Percentiles rank a stretch among this genome's conserved stretches.
Conservation (phyloP, 768 basidiomycete genomes). For the Asterophora parasitica region DNA sequence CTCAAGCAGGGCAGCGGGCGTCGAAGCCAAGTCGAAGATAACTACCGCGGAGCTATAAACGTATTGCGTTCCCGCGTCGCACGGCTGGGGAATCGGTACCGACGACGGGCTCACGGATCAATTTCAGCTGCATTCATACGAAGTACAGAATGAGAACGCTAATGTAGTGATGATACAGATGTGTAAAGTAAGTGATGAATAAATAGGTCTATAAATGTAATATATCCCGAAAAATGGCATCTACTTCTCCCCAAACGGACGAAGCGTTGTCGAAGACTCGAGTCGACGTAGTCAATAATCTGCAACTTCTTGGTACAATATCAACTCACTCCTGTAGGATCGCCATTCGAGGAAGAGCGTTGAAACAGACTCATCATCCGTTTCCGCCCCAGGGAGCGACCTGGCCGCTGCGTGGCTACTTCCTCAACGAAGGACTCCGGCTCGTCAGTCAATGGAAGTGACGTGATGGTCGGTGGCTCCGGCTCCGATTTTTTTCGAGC, state of each 20-base stretch:
- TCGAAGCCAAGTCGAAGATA: no score
- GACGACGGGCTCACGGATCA: no score
- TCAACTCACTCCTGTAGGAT: conserved; percentile 19
- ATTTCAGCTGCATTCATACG: no score
- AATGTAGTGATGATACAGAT: no score
- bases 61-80: no score
- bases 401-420: conserved; percentile 10
- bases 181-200: neutral
- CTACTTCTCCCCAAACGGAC: conserved; percentile 5
- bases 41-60: no score
- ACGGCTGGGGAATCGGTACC: no score
- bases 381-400: conserved; percentile 19
- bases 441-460: conserved; percentile 34
- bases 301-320: neutral
- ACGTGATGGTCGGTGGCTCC: conserved; percentile 21
- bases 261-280: conserved; percentile 11
- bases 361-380: conserved; percentile 31
- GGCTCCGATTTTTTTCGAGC: conserved; percentile 24
- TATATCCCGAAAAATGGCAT: neutral
- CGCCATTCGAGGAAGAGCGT: conserved; percentile 17
- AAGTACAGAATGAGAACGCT: no score
- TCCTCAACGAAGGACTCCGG: conserved; percentile 30
- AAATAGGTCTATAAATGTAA: conserved; percentile 4
- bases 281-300: neutral
- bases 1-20: no score